Evolutionary conservation across 768 basidiomycete species (phyloP), one percentile per base, ranked within the genome.

Genomic region (Lanmaoa rubissima): DNA sequence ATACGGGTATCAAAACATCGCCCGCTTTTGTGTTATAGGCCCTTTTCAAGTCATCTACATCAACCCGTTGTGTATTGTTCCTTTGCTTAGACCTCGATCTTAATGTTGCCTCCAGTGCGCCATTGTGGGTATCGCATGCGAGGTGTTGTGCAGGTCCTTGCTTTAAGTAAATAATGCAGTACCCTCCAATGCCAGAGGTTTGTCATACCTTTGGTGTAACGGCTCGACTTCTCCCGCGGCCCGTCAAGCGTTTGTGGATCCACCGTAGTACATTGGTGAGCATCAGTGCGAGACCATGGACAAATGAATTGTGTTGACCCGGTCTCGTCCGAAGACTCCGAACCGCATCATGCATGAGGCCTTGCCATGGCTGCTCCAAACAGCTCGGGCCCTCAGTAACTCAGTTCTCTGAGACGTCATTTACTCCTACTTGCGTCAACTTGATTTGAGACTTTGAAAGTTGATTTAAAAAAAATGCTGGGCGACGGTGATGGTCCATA

Each of bases 401-500:
- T 13, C 17, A 2, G 7, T 7, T 32, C 17, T n/a, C 19, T n/a
- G 6, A 31, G 34, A 36, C 17, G 2, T 46, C 43, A 0, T n/a
- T 13, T 6, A n/a, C 39, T 11, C 19, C 7, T 12, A 41, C 8
- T 16, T 12, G 28, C 28, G 28, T 24, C 21, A 14, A 31, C 28
- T 31, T 31, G 7, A 8, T 31, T 43, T 14, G 42, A 24, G 14
- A 9, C 21, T 42, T 28, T 31, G 9, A 26, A 19, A 28, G 9
- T 10, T 16, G 11, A 8, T 32, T 39, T 19, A 1, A 24, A 17
- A 31, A 35, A 44, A 24, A 70, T 65, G 42, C 52, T 70, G 16
- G 65, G 60, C 38, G 68, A 74, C 66, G 69, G 71, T 72, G 47
- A 44, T 64, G 31, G 16, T 1, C 42, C 21, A 12, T 12, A 26